Evolutionary conservation across 306 rosid species (phyloP).

Genomic region (Quillaja saponaria): DNA sequence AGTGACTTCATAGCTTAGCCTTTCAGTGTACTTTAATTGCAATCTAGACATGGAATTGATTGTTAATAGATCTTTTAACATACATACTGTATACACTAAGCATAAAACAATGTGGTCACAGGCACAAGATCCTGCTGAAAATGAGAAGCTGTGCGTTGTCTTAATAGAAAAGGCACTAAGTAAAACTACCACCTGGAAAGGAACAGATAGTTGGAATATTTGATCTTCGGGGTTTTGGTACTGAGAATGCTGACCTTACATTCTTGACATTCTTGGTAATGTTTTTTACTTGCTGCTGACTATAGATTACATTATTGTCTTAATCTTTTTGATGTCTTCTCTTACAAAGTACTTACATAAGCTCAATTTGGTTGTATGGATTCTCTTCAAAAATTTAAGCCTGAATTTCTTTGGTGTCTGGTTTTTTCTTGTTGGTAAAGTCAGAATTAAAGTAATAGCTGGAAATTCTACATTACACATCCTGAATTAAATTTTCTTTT

Average conservation of each 20-base stretch:
- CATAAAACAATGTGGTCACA: constrained; percentile 35
- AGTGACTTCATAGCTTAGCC: not conserved
- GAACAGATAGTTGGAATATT: constrained; percentile 73
- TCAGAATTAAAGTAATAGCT: no score
- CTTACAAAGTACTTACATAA: not conserved
- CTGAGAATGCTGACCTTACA: constrained; percentile 70
- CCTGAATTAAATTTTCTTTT: constrained; percentile 3
- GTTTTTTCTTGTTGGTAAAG: no score
- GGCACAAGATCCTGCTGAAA: constrained; percentile 63
- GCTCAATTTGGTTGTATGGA: not conserved
- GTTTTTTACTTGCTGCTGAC: constrained; percentile 14
- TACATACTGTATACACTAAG: no score
- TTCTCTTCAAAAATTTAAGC: not conserved
- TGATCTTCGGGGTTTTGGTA: constrained; percentile 79
- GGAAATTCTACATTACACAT: no score
- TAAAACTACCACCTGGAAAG: constrained; percentile 67
- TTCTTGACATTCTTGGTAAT: constrained; percentile 80
- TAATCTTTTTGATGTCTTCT: constrained; percentile 2
- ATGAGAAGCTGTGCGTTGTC: constrained; percentile 77
- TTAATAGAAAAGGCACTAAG: constrained; percentile 78
- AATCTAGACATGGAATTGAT: no score
- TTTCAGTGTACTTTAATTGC: constrained; percentile 9
- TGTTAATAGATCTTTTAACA: no score
- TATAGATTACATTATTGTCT: not conserved
- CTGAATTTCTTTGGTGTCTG: not conserved